Evolutionary conservation across 1,139 yeast species (phyloP), one percentile per base, ranked within the genome.

Genomic region (Tardiomyces digboiensis): DNA sequence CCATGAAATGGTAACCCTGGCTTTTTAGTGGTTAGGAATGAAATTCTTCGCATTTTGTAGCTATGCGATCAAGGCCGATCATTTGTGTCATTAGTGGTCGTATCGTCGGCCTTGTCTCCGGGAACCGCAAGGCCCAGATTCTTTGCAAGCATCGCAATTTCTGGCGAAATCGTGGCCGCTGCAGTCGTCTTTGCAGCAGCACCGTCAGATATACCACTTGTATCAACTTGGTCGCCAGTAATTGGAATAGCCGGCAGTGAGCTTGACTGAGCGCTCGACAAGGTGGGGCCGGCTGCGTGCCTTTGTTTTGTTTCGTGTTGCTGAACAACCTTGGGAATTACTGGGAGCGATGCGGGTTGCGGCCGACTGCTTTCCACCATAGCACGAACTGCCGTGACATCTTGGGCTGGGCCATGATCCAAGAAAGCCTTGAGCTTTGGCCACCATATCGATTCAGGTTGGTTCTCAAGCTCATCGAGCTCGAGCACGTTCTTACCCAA

Each of bases 401-500:
- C 33, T 16, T 5, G 10, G 33, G 12, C 33, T 2, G 62, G 60
- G 2, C 64, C 64, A 33, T 53, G 52, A 19, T 42, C 43, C 16
- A 61, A 43, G 5, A 43, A 46, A 1, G 44, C 40, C 21, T 46
- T 42, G 26, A 52, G 41, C 1, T 42, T 21, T 2, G 56, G 54
- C 53, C 54, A 50, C 96, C 96, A 87, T 1, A 79, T 70, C 39
- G 71, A 71, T 45, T 77, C 79, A 44, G 73, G 74, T 26, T 72
- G 66, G 2, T 76, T 71, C 26, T 71, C 72, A 54, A 88, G 82
- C 57, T 84, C 91, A 39, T 71, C 74, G 29, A 83, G 49, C 29
- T 72, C 74, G 59, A 91, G 82, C 2, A 81, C 89, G 56, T 83
- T 83, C 50, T 76, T 75, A 1, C 75, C 80, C 44, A 89, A 63